Evolutionary conservation across 2,329 filamentous ascomycete species (phyloP).

Genomic region (Penicillium griseofulvum): DNA sequence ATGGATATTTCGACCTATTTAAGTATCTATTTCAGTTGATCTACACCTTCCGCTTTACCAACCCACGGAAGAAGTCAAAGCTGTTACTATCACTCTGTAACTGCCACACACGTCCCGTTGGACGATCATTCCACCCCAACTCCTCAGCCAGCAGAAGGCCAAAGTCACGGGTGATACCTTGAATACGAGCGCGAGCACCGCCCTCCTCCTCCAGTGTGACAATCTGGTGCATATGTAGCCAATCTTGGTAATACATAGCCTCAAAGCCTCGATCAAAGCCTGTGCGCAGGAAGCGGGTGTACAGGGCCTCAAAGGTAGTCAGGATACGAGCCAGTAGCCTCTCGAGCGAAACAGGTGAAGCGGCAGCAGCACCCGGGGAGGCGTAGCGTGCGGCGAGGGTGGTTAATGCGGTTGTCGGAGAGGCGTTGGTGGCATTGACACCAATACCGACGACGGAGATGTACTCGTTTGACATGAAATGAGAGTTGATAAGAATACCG

Average conservation of each 20-base stretch:
- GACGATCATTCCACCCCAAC: constrained; percentile 66
- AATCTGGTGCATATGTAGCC: constrained; percentile 77
- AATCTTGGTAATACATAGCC: constrained; percentile 72
- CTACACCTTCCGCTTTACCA: constrained; percentile 76
- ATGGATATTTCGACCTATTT: neutral
- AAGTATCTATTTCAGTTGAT: neutral
- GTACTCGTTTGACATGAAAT: constrained; percentile 73
- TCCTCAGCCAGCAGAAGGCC: constrained; percentile 84
- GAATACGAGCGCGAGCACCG: constrained; percentile 69
- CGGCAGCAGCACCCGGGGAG: constrained; percentile 47
- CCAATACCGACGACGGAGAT: constrained; percentile 84
- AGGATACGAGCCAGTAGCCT: constrained; percentile 78
- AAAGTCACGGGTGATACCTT: constrained; percentile 90
- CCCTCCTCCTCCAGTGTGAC: constrained; percentile 78
- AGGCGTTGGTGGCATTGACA: constrained; percentile 77
- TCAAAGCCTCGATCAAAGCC: constrained; percentile 77
- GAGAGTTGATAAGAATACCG: constrained; percentile 87
- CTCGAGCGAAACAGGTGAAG: constrained; percentile 71
- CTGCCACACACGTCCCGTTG: constrained; percentile 74
- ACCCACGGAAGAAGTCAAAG: constrained; percentile 92
- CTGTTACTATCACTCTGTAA: constrained; percentile 97
- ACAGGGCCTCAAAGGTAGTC: constrained; percentile 71
- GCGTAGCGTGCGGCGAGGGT: constrained; percentile 58
- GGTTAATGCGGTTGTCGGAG: constrained; percentile 83
- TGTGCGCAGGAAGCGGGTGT: constrained; percentile 67